phyloP scores from a whole-genome alignment of 177 flowering plant species.

The Vitis hybrid region DNA sequence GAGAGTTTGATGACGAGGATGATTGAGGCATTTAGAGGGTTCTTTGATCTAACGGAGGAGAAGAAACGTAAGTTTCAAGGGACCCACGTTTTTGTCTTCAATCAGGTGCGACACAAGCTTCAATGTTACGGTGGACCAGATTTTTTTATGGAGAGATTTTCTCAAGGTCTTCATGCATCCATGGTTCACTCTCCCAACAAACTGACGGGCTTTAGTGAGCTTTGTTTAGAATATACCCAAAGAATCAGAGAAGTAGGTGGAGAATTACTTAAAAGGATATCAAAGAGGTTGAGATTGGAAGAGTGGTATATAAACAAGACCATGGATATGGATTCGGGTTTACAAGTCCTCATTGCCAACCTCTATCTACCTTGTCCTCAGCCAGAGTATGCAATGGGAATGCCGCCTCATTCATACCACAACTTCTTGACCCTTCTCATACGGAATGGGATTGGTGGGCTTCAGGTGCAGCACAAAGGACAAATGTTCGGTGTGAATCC shows the following conservation, averaged over 20 bases:
- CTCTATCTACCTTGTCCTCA: constrained; percentile 68
- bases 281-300: constrained; percentile 54
- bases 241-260: constrained; percentile 27
- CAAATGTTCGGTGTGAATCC: constrained; percentile 51
- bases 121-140: constrained; percentile 42
- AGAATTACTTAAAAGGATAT: constrained; percentile 42
- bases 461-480: constrained; percentile 44
- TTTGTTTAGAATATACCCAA: constrained; percentile 28
- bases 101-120: constrained; percentile 66
- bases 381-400: constrained; percentile 60
- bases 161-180: constrained; percentile 62
- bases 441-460: constrained; percentile 45
- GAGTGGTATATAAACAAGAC: constrained; percentile 32
- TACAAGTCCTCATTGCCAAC: constrained; percentile 40
- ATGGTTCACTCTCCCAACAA: not conserved
- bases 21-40: constrained; percentile 26
- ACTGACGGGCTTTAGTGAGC: constrained; percentile 24
- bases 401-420: constrained; percentile 63
- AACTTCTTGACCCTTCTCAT: constrained; percentile 60
- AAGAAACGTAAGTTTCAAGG: constrained; percentile 48
- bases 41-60: constrained; percentile 48
- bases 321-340: constrained; percentile 30
- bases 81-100: constrained; percentile 39
- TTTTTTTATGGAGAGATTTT: constrained; percentile 63
- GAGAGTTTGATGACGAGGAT: constrained; percentile 34